phyloP scores from a whole-genome alignment of 1,139 yeast genomes.

The Lodderomyces jiufengensis region DNA sequence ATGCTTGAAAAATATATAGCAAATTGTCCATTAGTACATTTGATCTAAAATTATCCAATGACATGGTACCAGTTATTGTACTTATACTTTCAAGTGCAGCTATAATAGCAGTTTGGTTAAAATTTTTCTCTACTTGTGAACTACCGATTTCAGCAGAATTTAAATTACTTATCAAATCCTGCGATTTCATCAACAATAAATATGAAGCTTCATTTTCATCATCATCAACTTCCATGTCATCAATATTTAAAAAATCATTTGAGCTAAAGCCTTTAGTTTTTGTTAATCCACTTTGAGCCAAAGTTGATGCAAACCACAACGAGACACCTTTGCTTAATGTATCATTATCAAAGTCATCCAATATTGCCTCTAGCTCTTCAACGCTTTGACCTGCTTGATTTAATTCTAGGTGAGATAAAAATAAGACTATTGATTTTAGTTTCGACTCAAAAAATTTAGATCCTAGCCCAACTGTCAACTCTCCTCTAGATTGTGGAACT shows the following conservation, averaged over 20 bases:
- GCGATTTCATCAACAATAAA: slow-evolving; percentile 24
- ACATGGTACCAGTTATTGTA: slow-evolving; percentile 20
- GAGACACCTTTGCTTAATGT: slow-evolving; percentile 17
- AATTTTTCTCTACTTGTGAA: slow-evolving; percentile 5
- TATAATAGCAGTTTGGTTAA: slow-evolving; percentile 25
- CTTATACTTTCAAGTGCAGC: slow-evolving; percentile 34
- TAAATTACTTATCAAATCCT: slow-evolving; percentile 20
- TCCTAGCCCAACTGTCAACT: slow-evolving; percentile 9
- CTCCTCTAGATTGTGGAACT: background rate
- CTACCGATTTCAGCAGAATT: background rate
- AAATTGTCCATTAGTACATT: slow-evolving; percentile 32
- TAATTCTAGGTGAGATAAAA: no score
- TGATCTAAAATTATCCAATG: slow-evolving; percentile 27
- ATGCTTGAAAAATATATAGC: slow-evolving; percentile 32
- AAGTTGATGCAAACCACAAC: slow-evolving; percentile 31
- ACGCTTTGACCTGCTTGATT: background rate
- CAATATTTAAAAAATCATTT: slow-evolving; percentile 26
- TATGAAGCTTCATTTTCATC: slow-evolving; percentile 18
- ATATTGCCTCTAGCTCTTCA: slow-evolving; percentile 15
- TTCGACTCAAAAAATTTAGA: slow-evolving; percentile 11
- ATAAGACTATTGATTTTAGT: slow-evolving; percentile 3
- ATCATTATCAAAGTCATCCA: slow-evolving; percentile 10
- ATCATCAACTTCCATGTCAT: slow-evolving; percentile 13
- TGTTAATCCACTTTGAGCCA: slow-evolving; percentile 5
- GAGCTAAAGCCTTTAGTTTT: slow-evolving; percentile 16